These are phyloP conservation scores for Trichoderma sp. DNA, from an alignment of 2,329 filamentous ascomycete genomes.

Conservation along the genomic window DNA sequence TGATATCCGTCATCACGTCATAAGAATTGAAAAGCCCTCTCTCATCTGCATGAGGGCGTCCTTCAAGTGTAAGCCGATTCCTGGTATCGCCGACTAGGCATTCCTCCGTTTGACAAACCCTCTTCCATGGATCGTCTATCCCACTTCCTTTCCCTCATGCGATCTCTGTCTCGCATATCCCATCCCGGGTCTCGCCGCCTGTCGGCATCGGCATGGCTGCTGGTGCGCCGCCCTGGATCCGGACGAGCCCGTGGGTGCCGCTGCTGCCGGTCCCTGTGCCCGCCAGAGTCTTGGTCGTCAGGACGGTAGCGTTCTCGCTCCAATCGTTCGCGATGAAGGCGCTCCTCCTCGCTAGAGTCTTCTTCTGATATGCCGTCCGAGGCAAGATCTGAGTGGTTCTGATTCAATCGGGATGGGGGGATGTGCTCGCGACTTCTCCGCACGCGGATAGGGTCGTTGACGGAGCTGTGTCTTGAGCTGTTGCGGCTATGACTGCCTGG, in stretches of 20 bases:
- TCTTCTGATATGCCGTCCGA: conserved; percentile 38
- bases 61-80: conserved; percentile 31
- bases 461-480: conserved; percentile 35
- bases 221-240: conserved; percentile 43
- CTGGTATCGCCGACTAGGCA: conserved; percentile 39
- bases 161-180: conserved; percentile 33
- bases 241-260: conserved; percentile 38
- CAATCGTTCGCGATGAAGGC: conserved; percentile 26
- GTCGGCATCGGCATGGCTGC: conserved; percentile 50
- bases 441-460: conserved; percentile 31
- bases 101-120: conserved; percentile 32
- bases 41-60: not conserved
- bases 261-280: conserved; percentile 35
- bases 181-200: conserved; percentile 38
- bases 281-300: conserved; percentile 30
- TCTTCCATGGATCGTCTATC: conserved; percentile 36
- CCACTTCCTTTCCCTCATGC: conserved; percentile 33
- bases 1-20: conserved; percentile 5
- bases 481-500: conserved; percentile 38
- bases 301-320: conserved; percentile 35
- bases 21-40: not conserved
- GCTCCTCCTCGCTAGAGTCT: conserved; percentile 34
- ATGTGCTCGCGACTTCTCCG: conserved; percentile 42
- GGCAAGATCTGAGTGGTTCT: conserved; percentile 42
- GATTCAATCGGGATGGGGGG: conserved; percentile 40